phyloP scores from a whole-genome alignment of 2,329 filamentous ascomycete species.

The Aspergillus sp. region DNA sequence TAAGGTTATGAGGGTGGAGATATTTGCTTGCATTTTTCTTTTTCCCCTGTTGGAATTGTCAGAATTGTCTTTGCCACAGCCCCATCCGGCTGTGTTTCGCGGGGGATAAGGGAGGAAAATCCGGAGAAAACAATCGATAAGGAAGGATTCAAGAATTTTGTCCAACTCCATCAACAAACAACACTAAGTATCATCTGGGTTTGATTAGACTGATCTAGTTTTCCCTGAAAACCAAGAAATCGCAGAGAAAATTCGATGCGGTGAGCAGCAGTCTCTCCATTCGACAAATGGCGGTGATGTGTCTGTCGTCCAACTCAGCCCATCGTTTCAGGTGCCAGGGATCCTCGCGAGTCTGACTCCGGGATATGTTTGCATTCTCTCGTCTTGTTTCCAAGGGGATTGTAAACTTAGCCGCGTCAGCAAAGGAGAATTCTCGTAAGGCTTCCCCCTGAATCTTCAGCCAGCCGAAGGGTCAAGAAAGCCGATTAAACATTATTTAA shows the following conservation, averaged over 20 bases:
- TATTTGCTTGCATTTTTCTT: not conserved
- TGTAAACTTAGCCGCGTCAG: constrained; percentile 1
- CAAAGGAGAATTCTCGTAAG: not conserved
- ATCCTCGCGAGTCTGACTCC: constrained; percentile 9
- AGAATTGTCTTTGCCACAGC: constrained; percentile 10
- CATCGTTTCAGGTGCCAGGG: constrained; percentile 20
- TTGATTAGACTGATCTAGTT: not conserved
- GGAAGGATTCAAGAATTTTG: not conserved
- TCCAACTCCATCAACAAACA: constrained; percentile 17
- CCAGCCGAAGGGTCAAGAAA: not conserved
- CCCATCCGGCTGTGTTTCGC: constrained; percentile 21
- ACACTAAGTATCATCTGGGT: not conserved
- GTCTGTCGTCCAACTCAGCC: constrained; percentile 8
- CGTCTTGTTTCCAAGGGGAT: not conserved
- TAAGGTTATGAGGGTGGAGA: constrained; percentile 4
- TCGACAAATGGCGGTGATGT: constrained; percentile 20
- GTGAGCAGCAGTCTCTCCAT: constrained; percentile 1
- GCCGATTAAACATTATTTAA: not conserved
- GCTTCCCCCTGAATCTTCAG: not conserved
- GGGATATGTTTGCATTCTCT: not conserved
- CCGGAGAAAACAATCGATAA: constrained; percentile 17
- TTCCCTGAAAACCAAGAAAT: not conserved
- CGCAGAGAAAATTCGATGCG: constrained; percentile 9
- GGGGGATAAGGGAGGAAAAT: constrained; percentile 25
- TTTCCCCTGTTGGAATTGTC: not conserved